These are phyloP conservation scores for Alternaria sp. DNA, from an alignment of 2,329 filamentous ascomycete species.

Conservation along the genomic window DNA sequence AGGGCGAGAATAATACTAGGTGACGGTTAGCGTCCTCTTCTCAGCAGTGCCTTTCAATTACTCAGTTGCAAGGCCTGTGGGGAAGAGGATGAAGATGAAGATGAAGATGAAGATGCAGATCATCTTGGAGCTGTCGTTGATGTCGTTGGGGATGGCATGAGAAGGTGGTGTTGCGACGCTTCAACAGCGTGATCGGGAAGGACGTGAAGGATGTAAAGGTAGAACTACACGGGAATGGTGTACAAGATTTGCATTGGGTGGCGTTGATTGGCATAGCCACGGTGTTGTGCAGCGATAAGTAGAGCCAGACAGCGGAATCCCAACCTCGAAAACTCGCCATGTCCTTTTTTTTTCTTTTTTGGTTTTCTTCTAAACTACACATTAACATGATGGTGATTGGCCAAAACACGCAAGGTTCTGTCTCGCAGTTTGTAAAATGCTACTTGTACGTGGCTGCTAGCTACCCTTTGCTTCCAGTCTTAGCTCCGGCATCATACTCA, in stretches of 20 bases:
- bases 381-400: background rate
- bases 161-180: background rate
- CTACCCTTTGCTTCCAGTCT: background rate
- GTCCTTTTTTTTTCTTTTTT: background rate
- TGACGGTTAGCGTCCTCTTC: slow-evolving; percentile 44
- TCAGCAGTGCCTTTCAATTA: slow-evolving; percentile 30
- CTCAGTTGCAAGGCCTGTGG: slow-evolving; percentile 37
- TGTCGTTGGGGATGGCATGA: too few species aligned
- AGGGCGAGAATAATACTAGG: background rate
- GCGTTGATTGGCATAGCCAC: slow-evolving; percentile 4
- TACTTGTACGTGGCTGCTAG: background rate
- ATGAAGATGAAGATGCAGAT: background rate
- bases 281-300: slow-evolving; percentile 4
- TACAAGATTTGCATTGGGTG: slow-evolving; percentile 7
- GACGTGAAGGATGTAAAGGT: background rate
- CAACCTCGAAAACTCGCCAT: background rate
- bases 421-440: background rate
- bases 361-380: background rate
- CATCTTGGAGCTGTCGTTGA: background rate
- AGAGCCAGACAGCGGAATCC: background rate
- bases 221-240: background rate
- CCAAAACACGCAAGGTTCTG: background rate
- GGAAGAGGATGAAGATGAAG: slow-evolving; percentile 33
- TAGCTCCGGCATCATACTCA: background rate
- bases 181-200: slow-evolving; percentile 2